Percentiles rank a stretch among this genome's conserved stretches.
phyloP scores from a whole-genome alignment of 352 stramenopile species.

The Phytophthora constricta region DNA sequence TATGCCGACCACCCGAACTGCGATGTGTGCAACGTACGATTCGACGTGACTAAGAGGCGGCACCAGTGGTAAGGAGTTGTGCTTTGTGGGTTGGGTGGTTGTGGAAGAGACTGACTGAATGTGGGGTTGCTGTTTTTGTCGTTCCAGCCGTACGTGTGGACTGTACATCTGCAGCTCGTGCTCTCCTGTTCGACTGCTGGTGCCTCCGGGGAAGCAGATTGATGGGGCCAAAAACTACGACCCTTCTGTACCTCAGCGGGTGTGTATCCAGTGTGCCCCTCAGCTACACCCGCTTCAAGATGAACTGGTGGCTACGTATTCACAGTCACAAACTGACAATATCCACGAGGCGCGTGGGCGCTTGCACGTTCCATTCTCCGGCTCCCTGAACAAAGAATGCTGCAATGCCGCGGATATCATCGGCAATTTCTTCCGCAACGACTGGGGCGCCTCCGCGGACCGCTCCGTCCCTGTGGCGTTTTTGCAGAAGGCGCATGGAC shows the following conservation, averaged over 20 bases:
- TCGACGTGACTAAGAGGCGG: constrained; percentile 65
- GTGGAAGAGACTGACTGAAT: constrained; percentile 5
- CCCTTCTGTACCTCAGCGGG: constrained; percentile 53
- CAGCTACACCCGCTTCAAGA: constrained; percentile 56
- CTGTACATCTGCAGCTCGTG: constrained; percentile 61
- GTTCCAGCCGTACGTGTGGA: constrained; percentile 44
- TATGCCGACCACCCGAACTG: constrained; percentile 69
- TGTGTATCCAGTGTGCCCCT: constrained; percentile 64
- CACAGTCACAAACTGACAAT: constrained; percentile 48
- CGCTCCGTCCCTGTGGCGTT: constrained; percentile 56
- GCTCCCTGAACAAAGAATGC: constrained; percentile 59
- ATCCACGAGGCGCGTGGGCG: constrained; percentile 42
- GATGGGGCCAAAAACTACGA: constrained; percentile 59
- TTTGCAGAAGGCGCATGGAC: constrained; percentile 57
- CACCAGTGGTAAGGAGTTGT: constrained; percentile 53
- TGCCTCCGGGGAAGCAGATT: constrained; percentile 51
- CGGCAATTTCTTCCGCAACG: constrained; percentile 67
- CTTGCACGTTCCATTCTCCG: constrained; percentile 54
- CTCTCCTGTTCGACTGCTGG: constrained; percentile 53
- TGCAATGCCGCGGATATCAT: constrained; percentile 67
- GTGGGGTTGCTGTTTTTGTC: constrained; percentile 9
- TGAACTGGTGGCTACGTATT: constrained; percentile 50
- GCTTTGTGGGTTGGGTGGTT: neutral
- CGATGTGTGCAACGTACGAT: constrained; percentile 62
- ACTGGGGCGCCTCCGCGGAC: constrained; percentile 56